Evolutionary conservation across 805 yeast species (phyloP).

Genomic region (Yarrowia divulgata): DNA sequence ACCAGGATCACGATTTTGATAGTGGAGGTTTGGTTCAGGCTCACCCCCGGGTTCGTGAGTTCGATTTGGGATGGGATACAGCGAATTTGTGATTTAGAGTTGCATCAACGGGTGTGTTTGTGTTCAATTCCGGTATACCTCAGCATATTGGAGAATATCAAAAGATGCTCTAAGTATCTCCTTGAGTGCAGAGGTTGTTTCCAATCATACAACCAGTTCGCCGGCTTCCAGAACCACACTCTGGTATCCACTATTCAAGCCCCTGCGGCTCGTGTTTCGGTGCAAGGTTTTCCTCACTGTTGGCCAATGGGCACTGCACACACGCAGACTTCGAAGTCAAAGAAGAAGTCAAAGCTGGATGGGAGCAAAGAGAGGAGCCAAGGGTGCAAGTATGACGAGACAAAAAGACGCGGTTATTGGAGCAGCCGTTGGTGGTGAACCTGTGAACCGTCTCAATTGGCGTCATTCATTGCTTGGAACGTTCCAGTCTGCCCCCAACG

Average conservation of each 20-base stretch:
- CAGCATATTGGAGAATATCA: background rate
- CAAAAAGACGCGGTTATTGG: slow-evolving; percentile 18
- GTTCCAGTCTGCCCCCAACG: background rate
- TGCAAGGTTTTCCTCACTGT: slow-evolving; percentile 21
- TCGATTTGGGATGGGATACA: background rate
- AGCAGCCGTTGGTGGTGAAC: background rate
- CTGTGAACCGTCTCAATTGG: background rate
- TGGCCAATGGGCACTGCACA: slow-evolving; percentile 37
- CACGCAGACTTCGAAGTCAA: slow-evolving; percentile 33
- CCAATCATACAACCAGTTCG: background rate
- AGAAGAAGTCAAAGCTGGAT: slow-evolving; percentile 25
- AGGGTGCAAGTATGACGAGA: slow-evolving; percentile 36
- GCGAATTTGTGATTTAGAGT: no score
- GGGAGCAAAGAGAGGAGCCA: slow-evolving; percentile 36
- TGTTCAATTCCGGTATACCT: background rate
- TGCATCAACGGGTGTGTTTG: background rate
- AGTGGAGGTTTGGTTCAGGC: background rate
- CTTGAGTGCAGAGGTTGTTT: no score
- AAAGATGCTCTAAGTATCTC: background rate
- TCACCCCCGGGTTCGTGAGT: background rate
- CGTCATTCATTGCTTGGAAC: background rate
- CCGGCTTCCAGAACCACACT: background rate
- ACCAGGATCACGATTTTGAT: slow-evolving; percentile 8
- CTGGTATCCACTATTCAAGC: background rate
- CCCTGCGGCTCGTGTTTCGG: slow-evolving; percentile 22